Evolutionary conservation across 2,329 filamentous ascomycete genomes (phyloP).

Genomic region (Aureobasidium mangrovei): DNA sequence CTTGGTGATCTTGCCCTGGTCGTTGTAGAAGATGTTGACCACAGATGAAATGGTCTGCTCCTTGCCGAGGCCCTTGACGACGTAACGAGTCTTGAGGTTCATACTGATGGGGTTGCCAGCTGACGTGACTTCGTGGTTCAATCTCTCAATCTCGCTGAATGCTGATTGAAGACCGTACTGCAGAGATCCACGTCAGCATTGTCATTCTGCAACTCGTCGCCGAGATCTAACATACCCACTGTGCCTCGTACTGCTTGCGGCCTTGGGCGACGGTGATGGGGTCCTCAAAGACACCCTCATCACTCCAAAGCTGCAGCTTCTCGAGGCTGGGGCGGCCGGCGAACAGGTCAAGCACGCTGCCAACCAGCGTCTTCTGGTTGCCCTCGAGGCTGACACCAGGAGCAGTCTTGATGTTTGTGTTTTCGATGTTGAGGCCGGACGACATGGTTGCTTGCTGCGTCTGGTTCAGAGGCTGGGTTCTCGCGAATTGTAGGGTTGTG

Average conservation of each 20-base stretch:
- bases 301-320: conserved; percentile 52
- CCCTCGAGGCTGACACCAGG: conserved; percentile 43
- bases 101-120: conserved; percentile 52
- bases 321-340: conserved; percentile 50
- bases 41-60: conserved; percentile 43
- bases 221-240: conserved; percentile 31
- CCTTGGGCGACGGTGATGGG: conserved; percentile 50
- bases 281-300: conserved; percentile 50
- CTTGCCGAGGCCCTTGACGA: conserved; percentile 44
- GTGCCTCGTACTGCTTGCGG: conserved; percentile 43
- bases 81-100: conserved; percentile 45
- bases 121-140: conserved; percentile 45
- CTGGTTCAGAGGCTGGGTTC: conserved; percentile 4
- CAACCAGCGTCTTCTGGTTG: conserved; percentile 47
- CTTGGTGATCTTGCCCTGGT: conserved; percentile 39
- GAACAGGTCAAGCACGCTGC: conserved; percentile 54
- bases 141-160: conserved; percentile 50
- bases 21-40: conserved; percentile 39
- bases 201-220: not conserved
- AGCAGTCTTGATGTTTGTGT: conserved; percentile 45
- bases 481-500: not conserved
- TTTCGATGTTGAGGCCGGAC: conserved; percentile 41
- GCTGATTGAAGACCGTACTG: conserved; percentile 51
- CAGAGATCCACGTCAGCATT: not conserved
- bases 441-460: conserved; percentile 25